Conservation (phyloP, 2,329 filamentous ascomycete genomes). For the Escovopsis sp. region DNA sequence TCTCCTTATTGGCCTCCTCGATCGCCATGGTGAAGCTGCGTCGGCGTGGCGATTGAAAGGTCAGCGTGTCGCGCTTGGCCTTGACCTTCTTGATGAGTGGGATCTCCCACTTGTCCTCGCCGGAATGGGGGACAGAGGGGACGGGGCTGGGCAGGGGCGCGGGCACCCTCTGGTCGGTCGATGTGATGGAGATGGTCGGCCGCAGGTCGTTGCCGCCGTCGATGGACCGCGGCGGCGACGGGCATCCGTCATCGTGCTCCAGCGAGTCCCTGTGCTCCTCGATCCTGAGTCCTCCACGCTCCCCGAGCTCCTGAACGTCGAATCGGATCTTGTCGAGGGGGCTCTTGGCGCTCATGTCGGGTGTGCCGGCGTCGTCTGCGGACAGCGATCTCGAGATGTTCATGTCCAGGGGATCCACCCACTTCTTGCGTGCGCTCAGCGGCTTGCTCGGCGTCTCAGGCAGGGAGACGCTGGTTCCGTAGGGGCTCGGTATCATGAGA, state of each 20-base stretch:
- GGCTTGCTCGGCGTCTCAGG: constrained; percentile 12
- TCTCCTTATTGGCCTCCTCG: constrained; percentile 9
- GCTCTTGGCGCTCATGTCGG: constrained; percentile 16
- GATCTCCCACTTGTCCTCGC: constrained; percentile 25
- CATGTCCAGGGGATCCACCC: constrained; percentile 31
- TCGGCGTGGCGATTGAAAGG: constrained; percentile 27
- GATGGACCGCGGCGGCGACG: constrained; percentile 23
- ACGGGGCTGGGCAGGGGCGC: constrained; percentile 27
- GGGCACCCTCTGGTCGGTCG: constrained; percentile 10
- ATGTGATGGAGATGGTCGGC: constrained; percentile 1
- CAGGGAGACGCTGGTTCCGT: constrained; percentile 15
- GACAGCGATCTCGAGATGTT: constrained; percentile 19
- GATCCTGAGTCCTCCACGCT: background rate
- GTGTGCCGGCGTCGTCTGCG: constrained; percentile 1
- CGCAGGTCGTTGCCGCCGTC: constrained; percentile 12
- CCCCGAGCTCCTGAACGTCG: constrained; percentile 9
- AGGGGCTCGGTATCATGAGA: constrained; percentile 17
- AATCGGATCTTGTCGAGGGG: constrained; percentile 27
- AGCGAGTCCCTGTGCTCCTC: constrained; percentile 5
- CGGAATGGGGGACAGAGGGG: constrained; percentile 22
- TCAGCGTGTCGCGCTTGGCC: constrained; percentile 36
- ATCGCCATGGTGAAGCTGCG: constrained; percentile 31
- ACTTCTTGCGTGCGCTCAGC: constrained; percentile 20
- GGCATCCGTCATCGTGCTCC: constrained; percentile 12
- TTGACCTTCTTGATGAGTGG: constrained; percentile 32